Conservation (phyloP, 768 basidiomycete species). For the Zangia roseola region DNA sequence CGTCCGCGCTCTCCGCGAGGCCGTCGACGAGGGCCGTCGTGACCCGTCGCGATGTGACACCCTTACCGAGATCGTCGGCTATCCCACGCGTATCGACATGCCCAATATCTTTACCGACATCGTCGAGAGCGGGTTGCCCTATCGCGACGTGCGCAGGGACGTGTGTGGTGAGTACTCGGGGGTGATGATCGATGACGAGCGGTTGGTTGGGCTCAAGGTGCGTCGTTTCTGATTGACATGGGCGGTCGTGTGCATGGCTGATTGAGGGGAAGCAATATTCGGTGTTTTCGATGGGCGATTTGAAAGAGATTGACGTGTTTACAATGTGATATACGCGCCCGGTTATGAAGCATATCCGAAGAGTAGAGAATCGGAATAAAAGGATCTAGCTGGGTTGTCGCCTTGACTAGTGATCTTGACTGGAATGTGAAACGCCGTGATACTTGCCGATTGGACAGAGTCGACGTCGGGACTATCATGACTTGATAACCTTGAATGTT, state of each 20-base stretch:
- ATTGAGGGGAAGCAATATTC: slow-evolving; percentile 12
- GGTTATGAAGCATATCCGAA: too few species aligned
- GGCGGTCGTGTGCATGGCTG: too few species aligned
- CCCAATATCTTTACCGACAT: slow-evolving; percentile 22
- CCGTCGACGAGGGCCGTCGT: neutral
- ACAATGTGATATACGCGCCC: slow-evolving; percentile 32
- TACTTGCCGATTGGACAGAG: too few species aligned
- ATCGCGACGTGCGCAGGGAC: slow-evolving; percentile 25
- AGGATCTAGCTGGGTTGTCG: too few species aligned
- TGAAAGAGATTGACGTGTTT: slow-evolving; percentile 36
- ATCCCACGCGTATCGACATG: slow-evolving; percentile 8
- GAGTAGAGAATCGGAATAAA: too few species aligned
- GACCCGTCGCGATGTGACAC: neutral
- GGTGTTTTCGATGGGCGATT: slow-evolving; percentile 30
- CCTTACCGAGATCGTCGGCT: slow-evolving; percentile 3
- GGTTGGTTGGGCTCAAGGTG: slow-evolving; percentile 42
- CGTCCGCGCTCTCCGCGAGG: neutral
- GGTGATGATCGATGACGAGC: slow-evolving; percentile 43
- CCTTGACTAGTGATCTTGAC: too few species aligned
- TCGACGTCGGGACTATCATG: too few species aligned
- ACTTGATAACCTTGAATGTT: too few species aligned
- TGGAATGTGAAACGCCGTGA: too few species aligned
- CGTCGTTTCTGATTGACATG: slow-evolving; percentile 7
- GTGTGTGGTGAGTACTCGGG: slow-evolving; percentile 34
- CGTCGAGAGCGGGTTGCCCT: slow-evolving; percentile 33